A percentile compares a stretch with the other conserved stretches of the same genome.
These are phyloP conservation scores for Orychophragmus violaceus DNA, from an alignment of 345 rosid species.

Conservation along the genomic window DNA sequence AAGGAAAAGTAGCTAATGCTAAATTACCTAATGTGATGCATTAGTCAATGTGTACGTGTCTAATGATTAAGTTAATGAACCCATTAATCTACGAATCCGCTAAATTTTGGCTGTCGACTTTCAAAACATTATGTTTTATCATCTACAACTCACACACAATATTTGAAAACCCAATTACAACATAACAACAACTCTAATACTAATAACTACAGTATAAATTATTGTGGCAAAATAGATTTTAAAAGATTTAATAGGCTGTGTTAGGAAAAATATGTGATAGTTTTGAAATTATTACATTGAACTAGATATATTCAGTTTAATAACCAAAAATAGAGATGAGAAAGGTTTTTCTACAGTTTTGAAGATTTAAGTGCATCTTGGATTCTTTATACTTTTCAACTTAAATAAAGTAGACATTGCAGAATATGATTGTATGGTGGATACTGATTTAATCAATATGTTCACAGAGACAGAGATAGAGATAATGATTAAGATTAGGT, in stretches of 20 bases:
- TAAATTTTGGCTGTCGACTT: background rate
- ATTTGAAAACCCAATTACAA: background rate
- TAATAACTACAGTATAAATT: background rate
- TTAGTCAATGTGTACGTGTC: background rate
- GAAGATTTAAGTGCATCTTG: background rate
- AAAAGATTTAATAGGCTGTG: background rate
- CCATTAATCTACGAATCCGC: background rate
- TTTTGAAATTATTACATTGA: background rate
- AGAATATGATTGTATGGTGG: conserved; percentile 12
- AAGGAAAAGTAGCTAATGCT: background rate
- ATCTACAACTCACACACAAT: background rate
- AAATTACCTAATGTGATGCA: background rate
- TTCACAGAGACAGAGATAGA: background rate
- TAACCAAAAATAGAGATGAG: background rate
- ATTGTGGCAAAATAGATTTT: background rate
- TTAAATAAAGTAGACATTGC: background rate
- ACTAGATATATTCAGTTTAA: background rate
- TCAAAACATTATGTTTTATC: background rate
- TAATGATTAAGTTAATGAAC: background rate
- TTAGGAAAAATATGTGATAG: background rate
- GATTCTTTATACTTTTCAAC: background rate
- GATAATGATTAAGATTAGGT: background rate
- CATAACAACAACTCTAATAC: background rate
- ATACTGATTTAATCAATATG: background rate
- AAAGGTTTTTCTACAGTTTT: background rate